Conservation (phyloP, 768 basidiomycete species). For the Podaxis pistillaris region DNA sequence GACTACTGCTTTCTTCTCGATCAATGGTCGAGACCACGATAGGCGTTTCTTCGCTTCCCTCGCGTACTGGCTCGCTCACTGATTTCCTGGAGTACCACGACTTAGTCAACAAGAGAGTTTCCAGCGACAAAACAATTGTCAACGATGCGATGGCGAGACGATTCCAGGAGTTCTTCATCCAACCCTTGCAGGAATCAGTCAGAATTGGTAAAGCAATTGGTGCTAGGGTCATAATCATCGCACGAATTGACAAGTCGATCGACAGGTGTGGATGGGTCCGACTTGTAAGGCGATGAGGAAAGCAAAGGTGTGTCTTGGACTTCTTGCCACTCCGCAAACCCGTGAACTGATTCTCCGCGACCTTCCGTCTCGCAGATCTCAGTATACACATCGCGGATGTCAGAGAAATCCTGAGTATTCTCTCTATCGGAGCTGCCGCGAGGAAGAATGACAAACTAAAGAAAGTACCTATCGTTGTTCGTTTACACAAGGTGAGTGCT, state of each 20-base stretch:
- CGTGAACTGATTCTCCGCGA: slow-evolving; percentile 26
- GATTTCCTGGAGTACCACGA: background rate
- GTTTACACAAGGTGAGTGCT: slow-evolving; percentile 71
- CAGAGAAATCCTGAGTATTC: slow-evolving; percentile 73
- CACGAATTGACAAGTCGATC: background rate
- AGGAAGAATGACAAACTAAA: slow-evolving; percentile 80
- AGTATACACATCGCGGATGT: slow-evolving; percentile 83
- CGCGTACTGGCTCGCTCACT: background rate
- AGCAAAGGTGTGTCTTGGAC: slow-evolving; percentile 64
- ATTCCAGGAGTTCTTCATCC: background rate
- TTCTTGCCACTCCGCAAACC: background rate
- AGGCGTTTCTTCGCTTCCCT: background rate
- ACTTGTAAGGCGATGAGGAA: slow-evolving; percentile 88
- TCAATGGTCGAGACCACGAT: background rate
- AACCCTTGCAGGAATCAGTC: background rate
- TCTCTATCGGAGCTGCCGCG: slow-evolving; percentile 87
- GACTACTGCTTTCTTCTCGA: background rate
- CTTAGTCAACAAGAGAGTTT: background rate
- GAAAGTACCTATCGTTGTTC: slow-evolving; percentile 80
- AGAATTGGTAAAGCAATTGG: background rate
- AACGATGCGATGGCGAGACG: background rate
- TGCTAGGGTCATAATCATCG: background rate
- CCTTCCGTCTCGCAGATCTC: slow-evolving; percentile 62
- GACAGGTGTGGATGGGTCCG: slow-evolving; percentile 74
- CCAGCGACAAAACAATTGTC: background rate